Base-by-base conservation (phyloP, 805 yeast genomes). In the Candida railenensis region DNA sequence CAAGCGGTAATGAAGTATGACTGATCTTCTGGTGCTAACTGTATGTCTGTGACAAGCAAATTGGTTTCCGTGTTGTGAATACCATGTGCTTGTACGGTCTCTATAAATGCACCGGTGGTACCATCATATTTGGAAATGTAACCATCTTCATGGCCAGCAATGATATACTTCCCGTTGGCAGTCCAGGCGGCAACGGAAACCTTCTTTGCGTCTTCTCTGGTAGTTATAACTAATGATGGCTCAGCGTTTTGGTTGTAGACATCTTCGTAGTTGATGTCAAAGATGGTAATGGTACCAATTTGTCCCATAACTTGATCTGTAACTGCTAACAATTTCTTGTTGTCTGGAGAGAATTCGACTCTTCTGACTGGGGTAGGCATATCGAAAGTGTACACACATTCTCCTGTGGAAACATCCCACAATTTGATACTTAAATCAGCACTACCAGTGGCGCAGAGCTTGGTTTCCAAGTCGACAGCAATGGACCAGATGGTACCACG, bases 401-500 rank as follows among this genome's bases (percentile, higher is more conserved):
- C 77, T 43, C 99, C 99, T 42, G 82, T 85, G 59, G 78, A 72
- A 15, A 87, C 87, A 53, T 78, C 78, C 97, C 97, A 94, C 53
- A 92, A 77, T 57, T 87, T 87, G 56, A 88, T 81, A 45, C 86
- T 75, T 66, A 85, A 83, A 64, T 94, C 99, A 46, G 97, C 96
- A 51, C 94, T 82, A 32, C 96, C 97, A 3, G 99, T 91, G 47
- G 84, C 81, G 53, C 89, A 83, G 51, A 78, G 77, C 36, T 77
- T 73, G n/a, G 92, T 76, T 47, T 78, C 77, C 36, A 72, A 66
- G 65, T 89, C 94, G 40, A 90, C 85, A 65, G 91, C 98, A 53
- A 94, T 84, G 30, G 96, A 84, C 94, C 96, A 89, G 59, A 94
- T 85, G 45, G 97, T 87, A 83, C 99, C 99, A 48, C 78, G 77